Base-by-base conservation (phyloP, 2,329 filamentous ascomycete species). In the Pseudogymnoascus sp. region DNA sequence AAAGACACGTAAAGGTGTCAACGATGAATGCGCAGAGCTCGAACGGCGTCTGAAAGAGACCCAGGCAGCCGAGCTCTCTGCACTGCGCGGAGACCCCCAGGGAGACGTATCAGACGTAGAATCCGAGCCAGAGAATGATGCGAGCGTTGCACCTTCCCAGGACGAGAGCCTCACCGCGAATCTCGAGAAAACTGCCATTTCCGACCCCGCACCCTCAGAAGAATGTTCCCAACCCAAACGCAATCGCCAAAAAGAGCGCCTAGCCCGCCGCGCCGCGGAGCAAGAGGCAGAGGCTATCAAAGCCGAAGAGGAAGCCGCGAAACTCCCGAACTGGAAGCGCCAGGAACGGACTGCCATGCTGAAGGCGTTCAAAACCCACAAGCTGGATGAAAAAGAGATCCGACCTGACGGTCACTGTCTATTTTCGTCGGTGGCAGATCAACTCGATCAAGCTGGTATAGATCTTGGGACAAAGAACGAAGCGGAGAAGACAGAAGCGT, bases 401-500 rank as follows among this genome's bases (percentile, higher is more conserved):
- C 83, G 83, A 40, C 91, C 95, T 0, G 93, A 99, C 75, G 95
- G 95, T 0, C 95, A 99, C 77, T 99, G 95, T 73, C 79, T 99
- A 14, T 99, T 97, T 76, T 89, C 91, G 14, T 92, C 95, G 0
- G 83, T 97, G 61, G 93, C 93, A 26, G 91, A 95, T 74, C 92
- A 96, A 76, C 80, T 97, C 62, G 77, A 76, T 62, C 78, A 82
- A 62, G 76, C 80, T 50, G 76, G 73, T 1, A 77, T 86, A 13
- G 70, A 80, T 1, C 70, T 86, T 1, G 72, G 71, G 13, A 59
- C 67, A 6, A 69, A 69, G 4, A 66, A 64, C 5, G 69, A 70
- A 14, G 59, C 62, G 33, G 66, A 66, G n/a, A 67, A 70, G 63
- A 76, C 71, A 65, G 61, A 77, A 74, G 69, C 74, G 56, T 72